phyloP scores from a whole-genome alignment of 805 yeast species.

The Candida hispaniensis region DNA sequence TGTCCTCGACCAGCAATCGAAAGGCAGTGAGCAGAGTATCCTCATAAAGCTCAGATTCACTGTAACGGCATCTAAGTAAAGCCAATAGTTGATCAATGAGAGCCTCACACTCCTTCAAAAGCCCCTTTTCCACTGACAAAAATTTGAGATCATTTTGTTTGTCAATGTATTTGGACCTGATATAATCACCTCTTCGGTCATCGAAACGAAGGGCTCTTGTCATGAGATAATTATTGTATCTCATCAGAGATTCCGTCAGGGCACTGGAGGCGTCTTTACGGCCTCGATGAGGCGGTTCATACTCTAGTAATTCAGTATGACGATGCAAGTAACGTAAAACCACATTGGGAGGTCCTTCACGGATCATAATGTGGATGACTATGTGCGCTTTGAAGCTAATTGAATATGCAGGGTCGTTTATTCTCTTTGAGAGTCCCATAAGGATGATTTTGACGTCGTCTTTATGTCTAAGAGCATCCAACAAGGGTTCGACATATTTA shows the following conservation, averaged over 20 bases:
- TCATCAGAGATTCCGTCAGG: conserved; percentile 35
- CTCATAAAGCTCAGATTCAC: conserved; percentile 62
- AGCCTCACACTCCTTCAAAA: conserved; percentile 73
- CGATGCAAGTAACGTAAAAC: conserved; percentile 49
- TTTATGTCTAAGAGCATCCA: conserved; percentile 47
- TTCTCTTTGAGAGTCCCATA: conserved; percentile 47
- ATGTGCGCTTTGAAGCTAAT: conserved; percentile 77
- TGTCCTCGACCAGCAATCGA: conserved; percentile 79
- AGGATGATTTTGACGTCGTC: conserved; percentile 61
- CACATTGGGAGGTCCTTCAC: conserved; percentile 81
- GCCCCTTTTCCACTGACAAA: conserved; percentile 63
- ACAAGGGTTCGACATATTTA: conserved; percentile 88
- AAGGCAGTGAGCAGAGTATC: conserved; percentile 79
- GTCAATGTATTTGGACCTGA: conserved; percentile 42
- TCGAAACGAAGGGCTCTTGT: conserved; percentile 60
- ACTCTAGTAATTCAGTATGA: conserved; percentile 43
- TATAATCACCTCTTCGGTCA: conserved; percentile 49
- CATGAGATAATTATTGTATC: conserved; percentile 62
- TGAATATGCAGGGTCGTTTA: conserved; percentile 82
- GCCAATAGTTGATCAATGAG: conserved; percentile 74
- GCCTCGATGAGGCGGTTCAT: conserved; percentile 19
- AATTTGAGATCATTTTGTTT: conserved; percentile 52
- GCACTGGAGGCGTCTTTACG: conserved; percentile 25
- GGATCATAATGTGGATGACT: conserved; percentile 79
- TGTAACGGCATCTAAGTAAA: conserved; percentile 64